Conservation (phyloP, 352 stramenopile species). For the Thraustochytrium sp. region DNA sequence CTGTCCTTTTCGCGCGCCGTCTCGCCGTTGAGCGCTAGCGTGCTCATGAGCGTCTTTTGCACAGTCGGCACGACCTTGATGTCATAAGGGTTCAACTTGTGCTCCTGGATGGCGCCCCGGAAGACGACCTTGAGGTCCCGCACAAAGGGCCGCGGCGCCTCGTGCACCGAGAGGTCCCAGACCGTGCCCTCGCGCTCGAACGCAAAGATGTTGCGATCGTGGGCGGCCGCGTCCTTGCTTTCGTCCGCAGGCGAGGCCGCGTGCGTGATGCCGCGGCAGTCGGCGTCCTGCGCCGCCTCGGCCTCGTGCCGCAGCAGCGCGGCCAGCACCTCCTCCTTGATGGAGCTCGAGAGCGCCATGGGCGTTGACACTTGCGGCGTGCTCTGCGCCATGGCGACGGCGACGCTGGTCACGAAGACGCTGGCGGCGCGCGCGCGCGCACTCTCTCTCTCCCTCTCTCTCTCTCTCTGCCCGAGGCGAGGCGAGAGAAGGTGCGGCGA, state of each 20-base stretch:
- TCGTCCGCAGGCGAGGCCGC: neutral
- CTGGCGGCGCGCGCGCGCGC: neutral
- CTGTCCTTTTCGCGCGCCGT: constrained; percentile 6
- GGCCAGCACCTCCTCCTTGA: neutral
- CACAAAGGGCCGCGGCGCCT: constrained; percentile 63
- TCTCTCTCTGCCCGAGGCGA: too few relatives aligned
- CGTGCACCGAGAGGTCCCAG: constrained; percentile 72
- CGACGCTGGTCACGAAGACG: neutral
- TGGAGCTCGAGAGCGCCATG: neutral
- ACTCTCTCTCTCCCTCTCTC: too few relatives aligned
- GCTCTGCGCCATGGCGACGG: neutral
- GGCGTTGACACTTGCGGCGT: neutral
- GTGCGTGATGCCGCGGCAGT: neutral
- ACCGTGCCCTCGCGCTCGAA: constrained; percentile 28
- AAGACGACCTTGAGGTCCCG: constrained; percentile 74
- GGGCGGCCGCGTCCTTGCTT: neutral
- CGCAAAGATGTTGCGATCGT: neutral
- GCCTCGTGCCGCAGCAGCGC: neutral
- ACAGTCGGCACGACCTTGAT: constrained; percentile 27
- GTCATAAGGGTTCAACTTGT: neutral
- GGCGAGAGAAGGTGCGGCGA: too few relatives aligned
- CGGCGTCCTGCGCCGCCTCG: neutral
- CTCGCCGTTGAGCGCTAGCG: neutral
- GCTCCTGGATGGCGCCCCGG: constrained; percentile 47
- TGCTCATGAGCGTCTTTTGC: constrained; percentile 1